A percentile compares a stretch with the other conserved stretches of the same genome.
Conservation (phyloP, 2,329 filamentous ascomycete genomes). For the Epichloe gansuensis region DNA sequence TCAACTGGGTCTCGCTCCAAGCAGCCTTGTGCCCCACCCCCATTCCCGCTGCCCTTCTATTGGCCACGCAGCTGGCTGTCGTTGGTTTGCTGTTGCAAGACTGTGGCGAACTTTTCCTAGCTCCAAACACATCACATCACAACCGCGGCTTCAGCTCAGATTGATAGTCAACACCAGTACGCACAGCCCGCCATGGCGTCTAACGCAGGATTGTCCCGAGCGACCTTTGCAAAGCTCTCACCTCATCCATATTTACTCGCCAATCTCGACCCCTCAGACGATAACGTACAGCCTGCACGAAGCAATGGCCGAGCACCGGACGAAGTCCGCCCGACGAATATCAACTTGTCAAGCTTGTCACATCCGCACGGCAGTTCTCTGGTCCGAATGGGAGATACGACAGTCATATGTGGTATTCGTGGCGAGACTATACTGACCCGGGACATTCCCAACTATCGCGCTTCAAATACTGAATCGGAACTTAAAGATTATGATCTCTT, state of each 20-base stretch:
- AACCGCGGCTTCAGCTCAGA: neutral
- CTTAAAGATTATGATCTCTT: conserved; percentile 56
- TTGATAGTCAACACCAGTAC: neutral
- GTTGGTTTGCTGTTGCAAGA: neutral
- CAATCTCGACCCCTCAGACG: conserved; percentile 56
- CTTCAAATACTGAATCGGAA: conserved; percentile 30
- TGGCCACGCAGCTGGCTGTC: neutral
- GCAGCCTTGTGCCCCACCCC: conserved; percentile 2
- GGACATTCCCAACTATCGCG: conserved; percentile 57
- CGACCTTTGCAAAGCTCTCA: conserved; percentile 79
- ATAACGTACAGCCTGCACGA: conserved; percentile 41
- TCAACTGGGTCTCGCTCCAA: neutral
- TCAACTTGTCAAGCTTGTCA: conserved; percentile 73
- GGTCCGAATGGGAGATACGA: conserved; percentile 77
- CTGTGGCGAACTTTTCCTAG: conserved; percentile 4
- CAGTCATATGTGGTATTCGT: conserved; percentile 85
- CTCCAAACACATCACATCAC: neutral
- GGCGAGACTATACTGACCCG: conserved; percentile 68
- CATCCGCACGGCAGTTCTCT: conserved; percentile 86
- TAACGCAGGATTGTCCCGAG: conserved; percentile 34
- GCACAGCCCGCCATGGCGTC: conserved; percentile 16
- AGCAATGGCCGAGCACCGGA: conserved; percentile 67
- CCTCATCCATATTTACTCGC: conserved; percentile 82
- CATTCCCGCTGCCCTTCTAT: neutral
- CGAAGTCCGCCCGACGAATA: conserved; percentile 56